These are phyloP conservation scores for Spatholobus suberectus DNA, from an alignment of 306 rosid genomes.

Conservation along the genomic window DNA sequence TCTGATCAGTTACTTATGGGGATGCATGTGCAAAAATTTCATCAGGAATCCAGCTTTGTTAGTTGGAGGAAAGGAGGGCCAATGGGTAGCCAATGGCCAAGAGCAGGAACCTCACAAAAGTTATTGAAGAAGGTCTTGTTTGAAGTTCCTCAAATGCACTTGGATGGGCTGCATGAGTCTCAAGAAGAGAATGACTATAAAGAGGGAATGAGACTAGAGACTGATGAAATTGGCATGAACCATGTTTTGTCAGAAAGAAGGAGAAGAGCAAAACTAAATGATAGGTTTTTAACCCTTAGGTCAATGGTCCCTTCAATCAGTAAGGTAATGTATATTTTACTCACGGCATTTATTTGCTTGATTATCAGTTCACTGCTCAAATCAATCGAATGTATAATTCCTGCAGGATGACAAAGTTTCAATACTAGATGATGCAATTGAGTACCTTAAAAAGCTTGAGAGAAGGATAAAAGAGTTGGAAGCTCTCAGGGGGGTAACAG, in stretches of 20 bases:
- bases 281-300: slow-evolving; percentile 71
- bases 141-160: slow-evolving; percentile 80
- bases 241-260: slow-evolving; percentile 73
- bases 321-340: slow-evolving; percentile 59
- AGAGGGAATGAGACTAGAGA: slow-evolving; percentile 66
- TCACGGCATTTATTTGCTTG: slow-evolving; percentile 24
- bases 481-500: slow-evolving; percentile 46
- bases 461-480: slow-evolving; percentile 73
- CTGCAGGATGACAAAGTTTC: slow-evolving; percentile 85
- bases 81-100: slow-evolving; percentile 48
- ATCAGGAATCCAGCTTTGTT: slow-evolving; percentile 61
- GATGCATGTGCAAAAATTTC: slow-evolving; percentile 48
- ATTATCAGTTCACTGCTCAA: slow-evolving; percentile 25
- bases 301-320: slow-evolving; percentile 75
- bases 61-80: slow-evolving; percentile 59
- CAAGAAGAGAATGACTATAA: slow-evolving; percentile 65
- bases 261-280: slow-evolving; percentile 78
- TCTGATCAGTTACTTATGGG: slow-evolving; percentile 61
- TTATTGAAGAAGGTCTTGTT: slow-evolving; percentile 73
- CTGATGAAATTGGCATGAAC: slow-evolving; percentile 66
- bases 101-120: slow-evolving; percentile 55
- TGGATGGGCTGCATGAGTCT: slow-evolving; percentile 49
- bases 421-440: slow-evolving; percentile 79
- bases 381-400: slow-evolving; percentile 18
- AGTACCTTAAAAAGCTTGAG: slow-evolving; percentile 76